Base-by-base conservation (phyloP, 2,329 filamentous ascomycete species). In the Beauveria asiatica region DNA sequence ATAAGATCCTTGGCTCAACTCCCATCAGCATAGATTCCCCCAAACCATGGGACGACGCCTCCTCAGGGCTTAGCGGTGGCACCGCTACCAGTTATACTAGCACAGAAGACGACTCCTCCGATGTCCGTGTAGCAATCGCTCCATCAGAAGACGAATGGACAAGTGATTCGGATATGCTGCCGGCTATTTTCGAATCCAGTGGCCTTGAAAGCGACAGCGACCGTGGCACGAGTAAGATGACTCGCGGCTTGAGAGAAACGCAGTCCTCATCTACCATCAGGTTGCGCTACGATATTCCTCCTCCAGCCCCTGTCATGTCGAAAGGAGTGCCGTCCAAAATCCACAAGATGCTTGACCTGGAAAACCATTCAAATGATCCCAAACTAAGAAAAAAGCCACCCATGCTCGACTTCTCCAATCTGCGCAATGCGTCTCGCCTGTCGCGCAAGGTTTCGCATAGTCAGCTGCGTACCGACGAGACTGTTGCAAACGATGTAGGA, bases 231-330 rank as follows among this genome's bases (percentile, higher is more conserved):
- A 49, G 76, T 8, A 77, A 80, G 51, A 73, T 73, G 23, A 76
- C 76, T 3, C 77, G 73, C 59, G 62, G 68, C 17, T 63, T 81
- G 41, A 74, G 76, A 45, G 78, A 81, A 53, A 78, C 76, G 37
- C 74, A 76, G 50, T 84, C 82, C 2, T 78, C 74, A 42, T 83
- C 81, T 5, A 83, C 81, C n/a, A 77, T 83, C 61, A 74, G 74
- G 37, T 82, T 81, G 1, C 82, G 78, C 69, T 84, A 84, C 68
- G 81, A 84, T 70, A 78, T 83, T 62, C 83, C 81, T 1, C 82
- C 82, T 0, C 83, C 81, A 0, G 79, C 75, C 48, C 83, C 81
- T 1, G 79, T 81, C 62, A 84, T 84, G 77, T 80, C 81, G 23
- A 83, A 81, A 64, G 81, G 80, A 3, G 67, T 79, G 5, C 80